Evolutionary conservation across 106 monocot genomes (phyloP).

Genomic region (Alisma plantagoaquatica): DNA sequence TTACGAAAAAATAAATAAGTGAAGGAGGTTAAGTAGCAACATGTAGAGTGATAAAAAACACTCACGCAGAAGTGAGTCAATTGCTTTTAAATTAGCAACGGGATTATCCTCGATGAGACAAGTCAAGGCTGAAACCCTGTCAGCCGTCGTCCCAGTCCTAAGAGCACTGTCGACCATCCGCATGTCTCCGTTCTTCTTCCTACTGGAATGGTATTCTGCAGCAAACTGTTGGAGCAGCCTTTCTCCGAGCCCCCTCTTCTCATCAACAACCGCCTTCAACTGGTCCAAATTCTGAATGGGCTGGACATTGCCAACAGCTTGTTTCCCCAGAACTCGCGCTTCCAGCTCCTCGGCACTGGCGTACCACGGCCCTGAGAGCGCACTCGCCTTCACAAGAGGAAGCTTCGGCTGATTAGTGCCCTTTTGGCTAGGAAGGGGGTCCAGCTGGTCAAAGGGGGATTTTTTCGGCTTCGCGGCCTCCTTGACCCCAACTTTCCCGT

Average conservation of each 20-base stretch:
- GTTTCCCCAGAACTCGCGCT: conserved; percentile 24
- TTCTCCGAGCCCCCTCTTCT: conserved; percentile 59
- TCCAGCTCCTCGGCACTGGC: conserved; percentile 61
- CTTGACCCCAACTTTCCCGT: background rate
- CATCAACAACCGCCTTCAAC: conserved; percentile 35
- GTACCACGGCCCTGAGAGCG: conserved; percentile 60
- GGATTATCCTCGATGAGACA: conserved; percentile 90
- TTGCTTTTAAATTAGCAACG: conserved; percentile 62
- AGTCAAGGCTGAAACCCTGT: conserved; percentile 73
- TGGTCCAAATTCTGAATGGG: conserved; percentile 33
- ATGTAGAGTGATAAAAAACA: conserved; percentile 3
- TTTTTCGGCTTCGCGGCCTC: conserved; percentile 12
- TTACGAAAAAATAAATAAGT: background rate
- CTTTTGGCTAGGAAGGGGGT: conserved; percentile 10
- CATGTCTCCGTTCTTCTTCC: conserved; percentile 50
- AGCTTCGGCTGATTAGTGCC: conserved; percentile 2
- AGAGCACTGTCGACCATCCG: conserved; percentile 51
- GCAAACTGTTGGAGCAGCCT: conserved; percentile 57
- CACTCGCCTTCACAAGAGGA: conserved; percentile 47
- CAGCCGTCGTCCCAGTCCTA: conserved; percentile 70
- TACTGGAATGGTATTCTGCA: conserved; percentile 38
- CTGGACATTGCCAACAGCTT: conserved; percentile 6
- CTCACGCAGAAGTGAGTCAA: conserved; percentile 73
- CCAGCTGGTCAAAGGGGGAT: conserved; percentile 50
- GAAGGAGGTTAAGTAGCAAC: background rate